Conservation (phyloP, 192 early-diverging fungal species). For the Gamsiella multidivaricata region DNA sequence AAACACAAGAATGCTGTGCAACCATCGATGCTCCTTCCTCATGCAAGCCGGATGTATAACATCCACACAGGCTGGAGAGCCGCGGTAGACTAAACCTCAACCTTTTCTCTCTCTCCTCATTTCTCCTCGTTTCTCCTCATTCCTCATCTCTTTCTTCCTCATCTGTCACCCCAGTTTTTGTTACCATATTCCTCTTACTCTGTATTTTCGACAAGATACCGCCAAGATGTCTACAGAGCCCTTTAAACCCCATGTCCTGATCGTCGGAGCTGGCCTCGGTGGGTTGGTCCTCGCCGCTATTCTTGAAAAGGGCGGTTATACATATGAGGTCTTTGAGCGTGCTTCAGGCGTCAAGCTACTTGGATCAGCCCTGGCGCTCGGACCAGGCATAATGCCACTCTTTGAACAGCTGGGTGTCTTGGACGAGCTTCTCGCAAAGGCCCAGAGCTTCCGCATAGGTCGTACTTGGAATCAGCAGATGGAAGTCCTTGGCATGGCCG, state of each 20-base stretch:
- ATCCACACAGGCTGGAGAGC: too few relatives aligned
- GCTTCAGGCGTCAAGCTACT: background rate
- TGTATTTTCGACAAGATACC: too few relatives aligned
- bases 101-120: too few relatives aligned
- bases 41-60: too few relatives aligned
- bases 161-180: too few relatives aligned
- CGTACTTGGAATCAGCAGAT: background rate
- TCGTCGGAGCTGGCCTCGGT: background rate
- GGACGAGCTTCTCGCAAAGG: background rate
- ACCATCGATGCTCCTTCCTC: too few relatives aligned
- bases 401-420: slow-evolving; percentile 10
- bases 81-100: too few relatives aligned
- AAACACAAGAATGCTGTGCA: too few relatives aligned
- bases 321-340: background rate
- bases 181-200: too few relatives aligned
- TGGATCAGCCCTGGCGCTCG: background rate
- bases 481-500: background rate
- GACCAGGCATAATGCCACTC: slow-evolving; percentile 2
- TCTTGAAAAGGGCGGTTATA: background rate
- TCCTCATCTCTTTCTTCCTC: too few relatives aligned
- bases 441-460: background rate
- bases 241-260: background rate
- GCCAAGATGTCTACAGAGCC: background rate
- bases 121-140: too few relatives aligned
- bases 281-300: background rate